Conservation (phyloP, 2,329 filamentous ascomycete genomes). For the Zasmidium citrigriseum region DNA sequence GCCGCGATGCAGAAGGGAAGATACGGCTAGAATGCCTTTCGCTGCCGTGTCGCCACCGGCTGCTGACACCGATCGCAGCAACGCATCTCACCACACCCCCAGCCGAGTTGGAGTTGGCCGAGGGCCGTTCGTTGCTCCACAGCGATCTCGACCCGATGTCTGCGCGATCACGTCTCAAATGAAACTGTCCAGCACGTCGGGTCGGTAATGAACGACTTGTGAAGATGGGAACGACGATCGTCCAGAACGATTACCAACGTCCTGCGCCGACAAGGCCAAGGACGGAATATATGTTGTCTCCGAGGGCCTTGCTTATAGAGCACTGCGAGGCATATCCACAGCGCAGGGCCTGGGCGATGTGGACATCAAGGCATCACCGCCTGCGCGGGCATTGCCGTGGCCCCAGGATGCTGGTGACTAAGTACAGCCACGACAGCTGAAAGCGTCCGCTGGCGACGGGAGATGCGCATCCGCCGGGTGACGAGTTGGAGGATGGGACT, state of each 20-base stretch:
- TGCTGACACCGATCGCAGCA: not conserved
- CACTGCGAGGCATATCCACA: not conserved
- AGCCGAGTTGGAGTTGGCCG: not conserved
- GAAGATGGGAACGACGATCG: not conserved
- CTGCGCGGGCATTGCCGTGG: slow-evolving; percentile 2
- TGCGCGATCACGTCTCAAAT: not conserved
- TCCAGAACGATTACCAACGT: no score
- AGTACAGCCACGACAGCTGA: slow-evolving; percentile 10
- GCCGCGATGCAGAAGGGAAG: no score
- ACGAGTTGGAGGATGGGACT: no score
- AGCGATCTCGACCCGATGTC: not conserved
- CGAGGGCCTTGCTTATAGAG: not conserved
- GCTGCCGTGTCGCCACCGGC: not conserved
- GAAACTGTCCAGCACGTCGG: not conserved
- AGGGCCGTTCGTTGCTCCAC: not conserved
- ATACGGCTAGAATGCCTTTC: no score
- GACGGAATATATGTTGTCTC: not conserved
- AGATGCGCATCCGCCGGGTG: not conserved
- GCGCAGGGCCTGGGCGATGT: not conserved
- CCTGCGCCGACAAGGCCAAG: no score
- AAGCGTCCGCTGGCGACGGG: not conserved
- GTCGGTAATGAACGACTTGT: not conserved
- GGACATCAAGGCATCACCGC: not conserved
- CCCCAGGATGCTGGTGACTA: not conserved
- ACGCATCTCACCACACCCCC: not conserved